Base-by-base conservation (phyloP, 345 rosid species). In the Ricinus communis region DNA sequence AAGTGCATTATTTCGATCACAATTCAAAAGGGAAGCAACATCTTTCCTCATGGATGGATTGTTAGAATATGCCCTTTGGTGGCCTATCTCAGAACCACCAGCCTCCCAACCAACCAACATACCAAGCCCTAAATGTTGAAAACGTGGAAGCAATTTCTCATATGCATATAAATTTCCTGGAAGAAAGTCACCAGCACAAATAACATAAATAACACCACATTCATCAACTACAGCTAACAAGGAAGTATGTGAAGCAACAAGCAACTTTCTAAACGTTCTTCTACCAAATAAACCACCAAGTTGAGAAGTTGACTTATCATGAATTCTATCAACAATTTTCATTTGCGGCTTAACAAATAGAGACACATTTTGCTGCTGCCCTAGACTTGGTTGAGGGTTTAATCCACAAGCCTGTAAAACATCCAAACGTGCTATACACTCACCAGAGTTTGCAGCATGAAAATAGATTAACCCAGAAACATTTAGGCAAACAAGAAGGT, bases 401-500 rank as follows among this genome's bases (percentile, higher is more conserved):
- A 86, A 64, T 64, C 86, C 87, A 70, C 85, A 85, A 58, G 82
- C 75, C 76, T 76, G 77, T 69, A 83, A 67, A 73, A 90, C 77
- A 86, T 95, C 87, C 69, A 79, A 71, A 74, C 80, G 86, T 46
- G 85, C 77, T 74, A 92, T 82, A 80, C 71, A 82, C 79, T 86
- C 76, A 38, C 97, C 99, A 71, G 99, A 86, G 38, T 75, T 70
- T 43, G 86, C 82, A 74, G 73, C 85, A 80, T 88, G 88, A 63
- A 90, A 84, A 77, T 76, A 85, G 47, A 92, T 62, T 56, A 81
- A 70, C 62, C 99, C 99, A 52, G 85, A 77, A 74, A 84, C 71
- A 81, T 85, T 85, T 64, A 95, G 93, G 80, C 97, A 95, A 82
- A 90, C 85, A 80, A 92, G 95, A 82, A 89, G 86, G 62, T 84